Evolutionary conservation across 179 eudicot genomes (phyloP).

Genomic region (Silene coronaria): DNA sequence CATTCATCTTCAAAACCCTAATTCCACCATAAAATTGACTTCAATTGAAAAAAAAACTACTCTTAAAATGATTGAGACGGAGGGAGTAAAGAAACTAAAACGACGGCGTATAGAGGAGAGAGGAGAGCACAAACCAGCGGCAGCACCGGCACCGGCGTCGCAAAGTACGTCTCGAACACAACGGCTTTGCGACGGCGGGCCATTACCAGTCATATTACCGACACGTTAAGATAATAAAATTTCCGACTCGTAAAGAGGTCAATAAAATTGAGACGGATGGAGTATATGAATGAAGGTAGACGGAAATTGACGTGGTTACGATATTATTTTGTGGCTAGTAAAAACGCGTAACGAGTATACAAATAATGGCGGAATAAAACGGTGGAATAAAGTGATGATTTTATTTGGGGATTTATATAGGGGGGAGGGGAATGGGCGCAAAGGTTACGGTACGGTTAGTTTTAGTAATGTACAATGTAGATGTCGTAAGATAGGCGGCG

Average conservation of each 20-base stretch:
- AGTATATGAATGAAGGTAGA: background rate
- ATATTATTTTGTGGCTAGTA: background rate
- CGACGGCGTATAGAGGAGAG: background rate
- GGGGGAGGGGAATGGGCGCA: no score
- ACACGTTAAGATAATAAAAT: background rate
- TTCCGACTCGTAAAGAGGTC: background rate
- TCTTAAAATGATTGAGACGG: no score
- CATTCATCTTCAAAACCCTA: background rate
- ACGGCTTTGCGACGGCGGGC: constrained; percentile 34
- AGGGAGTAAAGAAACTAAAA: background rate
- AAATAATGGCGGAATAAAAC: background rate
- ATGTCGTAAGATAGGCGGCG: background rate
- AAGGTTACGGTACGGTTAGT: no score
- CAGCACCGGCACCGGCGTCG: constrained; percentile 12
- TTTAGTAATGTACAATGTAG: background rate
- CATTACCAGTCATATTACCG: constrained; percentile 33
- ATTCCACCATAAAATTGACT: background rate
- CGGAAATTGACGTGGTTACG: background rate
- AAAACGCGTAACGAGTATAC: background rate
- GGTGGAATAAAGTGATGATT: background rate
- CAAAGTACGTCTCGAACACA: constrained; percentile 34
- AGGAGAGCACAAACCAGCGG: background rate
- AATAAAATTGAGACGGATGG: background rate
- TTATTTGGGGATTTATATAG: background rate
- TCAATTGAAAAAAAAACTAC: no score